Conservation (phyloP, 768 basidiomycete species). For the Amanita muscaria region DNA sequence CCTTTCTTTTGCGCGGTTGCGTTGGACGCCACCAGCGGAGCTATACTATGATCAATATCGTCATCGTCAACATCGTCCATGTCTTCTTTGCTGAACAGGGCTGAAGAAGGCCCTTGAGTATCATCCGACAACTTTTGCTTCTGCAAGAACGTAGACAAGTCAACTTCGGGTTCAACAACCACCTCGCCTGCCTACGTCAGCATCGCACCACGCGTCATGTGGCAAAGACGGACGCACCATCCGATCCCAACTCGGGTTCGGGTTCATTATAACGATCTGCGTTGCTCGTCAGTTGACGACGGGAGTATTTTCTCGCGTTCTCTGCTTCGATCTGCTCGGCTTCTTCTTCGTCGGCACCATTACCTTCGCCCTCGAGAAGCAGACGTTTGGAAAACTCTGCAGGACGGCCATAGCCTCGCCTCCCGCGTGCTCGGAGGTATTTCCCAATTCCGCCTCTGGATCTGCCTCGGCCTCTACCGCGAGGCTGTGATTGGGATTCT, state of each 20-base stretch:
- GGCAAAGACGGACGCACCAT: conserved; percentile 36
- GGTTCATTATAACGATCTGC: conserved; percentile 68
- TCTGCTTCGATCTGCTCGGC: conserved; percentile 45
- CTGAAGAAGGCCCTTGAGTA: conserved; percentile 15
- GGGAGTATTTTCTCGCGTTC: conserved; percentile 39
- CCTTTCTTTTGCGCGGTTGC: conserved; percentile 40
- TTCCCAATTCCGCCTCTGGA: conserved; percentile 67
- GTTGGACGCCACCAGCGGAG: conserved; percentile 34
- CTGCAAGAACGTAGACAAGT: conserved; percentile 59
- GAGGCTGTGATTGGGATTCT: conserved; percentile 11
- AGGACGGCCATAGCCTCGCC: conserved; percentile 49
- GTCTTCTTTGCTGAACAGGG: conserved; percentile 12
- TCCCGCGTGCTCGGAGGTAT: conserved; percentile 62
- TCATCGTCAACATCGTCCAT: conserved; percentile 40
- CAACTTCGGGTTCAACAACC: conserved; percentile 61
- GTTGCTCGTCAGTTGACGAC: conserved; percentile 57
- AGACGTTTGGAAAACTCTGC: conserved; percentile 59
- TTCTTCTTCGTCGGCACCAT: conserved; percentile 30
- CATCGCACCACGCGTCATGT: background rate
- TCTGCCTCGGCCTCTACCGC: conserved; percentile 43
- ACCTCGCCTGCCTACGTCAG: conserved; percentile 45
- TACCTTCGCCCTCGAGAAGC: conserved; percentile 49
- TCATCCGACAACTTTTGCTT: conserved; percentile 45
- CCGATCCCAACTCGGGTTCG: conserved; percentile 60
- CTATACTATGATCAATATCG: conserved; percentile 52